Percentiles rank a stretch among this genome's conserved stretches.
These are phyloP conservation scores for Hymenoscyphus salicellus DNA, from an alignment of 2,329 filamentous ascomycete species.

Conservation along the genomic window DNA sequence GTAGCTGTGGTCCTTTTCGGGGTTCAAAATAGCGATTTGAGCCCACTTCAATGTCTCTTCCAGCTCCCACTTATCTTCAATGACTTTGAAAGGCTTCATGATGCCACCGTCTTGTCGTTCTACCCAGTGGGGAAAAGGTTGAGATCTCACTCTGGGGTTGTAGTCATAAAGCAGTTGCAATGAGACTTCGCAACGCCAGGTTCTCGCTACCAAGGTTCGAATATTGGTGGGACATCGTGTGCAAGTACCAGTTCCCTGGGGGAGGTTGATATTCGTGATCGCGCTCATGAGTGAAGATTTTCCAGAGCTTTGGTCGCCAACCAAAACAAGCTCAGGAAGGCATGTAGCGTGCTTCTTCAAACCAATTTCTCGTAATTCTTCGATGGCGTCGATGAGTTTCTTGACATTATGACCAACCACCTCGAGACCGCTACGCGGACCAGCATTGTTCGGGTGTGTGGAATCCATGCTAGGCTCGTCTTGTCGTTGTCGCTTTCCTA, in stretches of 20 bases:
- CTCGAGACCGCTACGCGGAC: constrained; percentile 37
- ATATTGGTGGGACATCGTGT: constrained; percentile 81
- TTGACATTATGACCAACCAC: constrained; percentile 62
- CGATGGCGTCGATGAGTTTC: constrained; percentile 62
- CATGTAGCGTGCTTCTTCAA: constrained; percentile 65
- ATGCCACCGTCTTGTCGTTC: constrained; percentile 39
- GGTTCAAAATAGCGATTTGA: constrained; percentile 74
- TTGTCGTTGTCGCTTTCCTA: background rate
- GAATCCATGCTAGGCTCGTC: background rate
- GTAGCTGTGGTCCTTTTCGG: constrained; percentile 47
- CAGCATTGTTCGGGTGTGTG: background rate
- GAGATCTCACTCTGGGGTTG: constrained; percentile 21
- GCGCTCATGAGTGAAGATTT: constrained; percentile 69
- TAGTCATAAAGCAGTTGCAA: constrained; percentile 65
- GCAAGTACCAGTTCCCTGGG: constrained; percentile 68
- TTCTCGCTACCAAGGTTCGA: constrained; percentile 53
- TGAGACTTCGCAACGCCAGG: constrained; percentile 68
- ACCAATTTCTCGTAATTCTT: constrained; percentile 67
- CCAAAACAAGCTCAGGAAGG: constrained; percentile 75
- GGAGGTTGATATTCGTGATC: constrained; percentile 67
- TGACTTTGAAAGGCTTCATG: constrained; percentile 59
- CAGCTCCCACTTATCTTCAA: constrained; percentile 60
- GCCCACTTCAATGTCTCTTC: constrained; percentile 69
- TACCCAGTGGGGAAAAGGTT: constrained; percentile 62
- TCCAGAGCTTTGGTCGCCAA: constrained; percentile 81